Percentiles rank a stretch among this genome's conserved stretches.
These are phyloP conservation scores for Warburgia ugandensis DNA, from an alignment of 164 flowering plant genomes.

Conservation along the genomic window DNA sequence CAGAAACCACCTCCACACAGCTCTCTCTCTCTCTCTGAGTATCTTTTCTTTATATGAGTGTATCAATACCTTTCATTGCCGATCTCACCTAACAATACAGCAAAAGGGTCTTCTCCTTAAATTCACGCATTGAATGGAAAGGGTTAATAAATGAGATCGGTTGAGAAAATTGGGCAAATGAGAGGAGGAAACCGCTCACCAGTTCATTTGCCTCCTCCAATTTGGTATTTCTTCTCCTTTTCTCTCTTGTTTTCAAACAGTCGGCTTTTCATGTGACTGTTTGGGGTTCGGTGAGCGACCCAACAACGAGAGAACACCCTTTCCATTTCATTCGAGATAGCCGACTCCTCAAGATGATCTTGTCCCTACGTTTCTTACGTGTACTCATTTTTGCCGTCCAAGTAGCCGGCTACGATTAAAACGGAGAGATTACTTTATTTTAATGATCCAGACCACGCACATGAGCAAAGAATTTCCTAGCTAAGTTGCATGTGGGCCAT, in stretches of 20 bases:
- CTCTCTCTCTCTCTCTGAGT: conserved; percentile 1
- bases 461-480: no score
- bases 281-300: conserved; percentile 18
- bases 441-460: no score
- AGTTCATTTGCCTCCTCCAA: not conserved
- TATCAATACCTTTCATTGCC: not conserved
- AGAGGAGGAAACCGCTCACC: conserved; percentile 4
- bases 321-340: no score
- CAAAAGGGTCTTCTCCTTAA: conserved; percentile 17
- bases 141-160: conserved; percentile 23
- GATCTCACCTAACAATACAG: conserved; percentile 31
- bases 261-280: conserved; percentile 3
- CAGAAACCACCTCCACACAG: not conserved
- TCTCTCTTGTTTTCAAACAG: not conserved
- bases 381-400: no score
- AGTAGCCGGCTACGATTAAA: no score
- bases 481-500: no score
- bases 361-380: no score
- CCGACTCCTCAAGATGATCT: no score
- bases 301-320: conserved; percentile 4
- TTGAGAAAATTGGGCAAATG: conserved; percentile 7
- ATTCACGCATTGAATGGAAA: conserved; percentile 20
- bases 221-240: not conserved
- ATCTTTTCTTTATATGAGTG: not conserved
- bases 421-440: no score